phyloP scores from a whole-genome alignment of 352 stramenopile species.

The Hyaloperonospora arabidopsidis region DNA sequence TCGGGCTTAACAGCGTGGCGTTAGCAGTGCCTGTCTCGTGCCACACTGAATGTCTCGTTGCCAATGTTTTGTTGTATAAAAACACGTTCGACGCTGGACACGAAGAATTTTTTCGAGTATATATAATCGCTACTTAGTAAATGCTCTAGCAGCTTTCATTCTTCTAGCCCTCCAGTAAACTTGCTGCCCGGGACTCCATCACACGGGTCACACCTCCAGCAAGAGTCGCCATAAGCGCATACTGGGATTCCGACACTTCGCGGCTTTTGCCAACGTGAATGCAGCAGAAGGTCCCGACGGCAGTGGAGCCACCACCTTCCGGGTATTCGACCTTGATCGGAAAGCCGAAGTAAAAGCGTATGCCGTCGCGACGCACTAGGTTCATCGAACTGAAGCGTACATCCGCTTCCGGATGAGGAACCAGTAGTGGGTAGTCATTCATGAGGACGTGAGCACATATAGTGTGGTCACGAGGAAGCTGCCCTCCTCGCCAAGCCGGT shows the following conservation, averaged over 20 bases:
- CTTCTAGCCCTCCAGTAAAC: constrained; percentile 14
- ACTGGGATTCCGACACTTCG: constrained; percentile 50
- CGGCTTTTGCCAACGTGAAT: constrained; percentile 31
- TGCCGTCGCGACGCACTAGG: constrained; percentile 25
- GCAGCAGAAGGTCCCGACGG: constrained; percentile 52
- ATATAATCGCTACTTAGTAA: neutral
- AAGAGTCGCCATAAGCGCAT: constrained; percentile 36
- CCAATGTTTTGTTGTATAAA: no score
- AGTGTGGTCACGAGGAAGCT: constrained; percentile 37
- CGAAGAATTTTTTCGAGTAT: no score
- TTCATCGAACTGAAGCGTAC: constrained; percentile 45
- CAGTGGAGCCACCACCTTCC: constrained; percentile 19
- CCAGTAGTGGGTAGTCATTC: constrained; percentile 38
- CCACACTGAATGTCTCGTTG: no score
- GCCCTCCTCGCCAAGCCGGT: constrained; percentile 19
- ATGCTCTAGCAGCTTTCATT: constrained; percentile 2
- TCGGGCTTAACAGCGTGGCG: no score
- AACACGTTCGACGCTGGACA: no score
- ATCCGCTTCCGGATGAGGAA: constrained; percentile 49
- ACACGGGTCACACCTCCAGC: constrained; percentile 40
- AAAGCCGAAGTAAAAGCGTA: constrained; percentile 63
- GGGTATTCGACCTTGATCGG: constrained; percentile 29
- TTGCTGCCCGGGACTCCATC: constrained; percentile 25
- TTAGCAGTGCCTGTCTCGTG: no score
- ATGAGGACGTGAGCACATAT: constrained; percentile 59